Evolutionary conservation across 176 grass and related monocot species (phyloP).

Genomic region (Avena sativa): DNA sequence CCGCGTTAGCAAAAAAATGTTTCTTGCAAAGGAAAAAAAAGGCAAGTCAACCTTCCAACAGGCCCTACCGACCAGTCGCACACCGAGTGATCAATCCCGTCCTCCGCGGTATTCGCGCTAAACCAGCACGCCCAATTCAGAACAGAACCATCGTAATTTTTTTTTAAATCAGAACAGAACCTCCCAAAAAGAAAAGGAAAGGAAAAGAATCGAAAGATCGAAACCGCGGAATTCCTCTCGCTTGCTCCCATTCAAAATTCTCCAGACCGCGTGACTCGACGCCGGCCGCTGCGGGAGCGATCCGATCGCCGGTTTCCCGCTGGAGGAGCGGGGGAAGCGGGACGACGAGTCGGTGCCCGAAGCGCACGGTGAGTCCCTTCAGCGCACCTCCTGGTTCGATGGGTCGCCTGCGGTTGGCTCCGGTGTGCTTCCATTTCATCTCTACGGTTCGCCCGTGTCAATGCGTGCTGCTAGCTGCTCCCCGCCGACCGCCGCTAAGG

Average conservation of each 20-base stretch:
- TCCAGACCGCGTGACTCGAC: not conserved
- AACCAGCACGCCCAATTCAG: not conserved
- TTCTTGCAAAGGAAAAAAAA: not conserved
- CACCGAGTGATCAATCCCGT: not conserved
- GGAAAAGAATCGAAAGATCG: not conserved
- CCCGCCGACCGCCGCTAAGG: not conserved
- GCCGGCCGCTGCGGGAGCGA: not conserved
- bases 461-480: not conserved
- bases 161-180: not conserved
- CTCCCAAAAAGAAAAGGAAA: not conserved
- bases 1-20: no score
- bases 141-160: not conserved
- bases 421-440: not conserved
- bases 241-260: slow-evolving; percentile 23
- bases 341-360: not conserved
- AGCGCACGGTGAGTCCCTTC: not conserved
- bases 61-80: no score
- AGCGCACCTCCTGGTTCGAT: not conserved
- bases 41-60: not conserved
- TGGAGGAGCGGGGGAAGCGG: not conserved
- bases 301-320: not conserved
- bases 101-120: slow-evolving; percentile 16
- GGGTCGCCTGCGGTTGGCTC: not conserved
- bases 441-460: slow-evolving; percentile 22
- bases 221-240: not conserved